phyloP scores from a whole-genome alignment of 352 stramenopile species.

The Blastocystis sp. region DNA sequence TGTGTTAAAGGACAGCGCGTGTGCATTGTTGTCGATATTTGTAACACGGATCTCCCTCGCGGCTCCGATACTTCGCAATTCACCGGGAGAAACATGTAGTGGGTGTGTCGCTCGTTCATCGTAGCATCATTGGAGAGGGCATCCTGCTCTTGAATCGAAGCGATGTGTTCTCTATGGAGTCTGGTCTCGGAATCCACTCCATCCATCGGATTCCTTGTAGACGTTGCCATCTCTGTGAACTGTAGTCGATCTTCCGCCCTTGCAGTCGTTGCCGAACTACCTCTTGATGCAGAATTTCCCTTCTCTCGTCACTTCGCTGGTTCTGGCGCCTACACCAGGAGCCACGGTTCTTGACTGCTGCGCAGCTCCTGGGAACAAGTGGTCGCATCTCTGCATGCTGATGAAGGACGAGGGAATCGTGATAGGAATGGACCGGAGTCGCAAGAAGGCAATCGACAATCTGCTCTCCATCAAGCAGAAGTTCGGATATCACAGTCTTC shows the following conservation, averaged over 20 bases:
- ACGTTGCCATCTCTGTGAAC: not conserved
- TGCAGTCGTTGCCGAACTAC: slow-evolving; percentile 68
- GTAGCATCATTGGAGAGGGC: slow-evolving; percentile 37
- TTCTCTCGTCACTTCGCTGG: slow-evolving; percentile 68
- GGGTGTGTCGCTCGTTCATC: not conserved
- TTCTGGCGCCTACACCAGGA: slow-evolving; percentile 67
- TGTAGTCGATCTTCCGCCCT: slow-evolving; percentile 8
- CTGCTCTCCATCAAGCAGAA: slow-evolving; percentile 10
- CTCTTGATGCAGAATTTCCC: slow-evolving; percentile 47
- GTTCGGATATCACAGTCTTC: not conserved
- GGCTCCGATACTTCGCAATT: not conserved
- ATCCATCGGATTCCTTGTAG: slow-evolving; percentile 18
- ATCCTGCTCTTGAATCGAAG: not conserved
- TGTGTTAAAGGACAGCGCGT: not conserved
- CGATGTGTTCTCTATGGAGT: not conserved
- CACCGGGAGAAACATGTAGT: slow-evolving; percentile 6
- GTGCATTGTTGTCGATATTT: slow-evolving; percentile 22
- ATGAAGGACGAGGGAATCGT: slow-evolving; percentile 78
- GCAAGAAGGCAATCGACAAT: slow-evolving; percentile 38
- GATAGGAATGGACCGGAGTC: slow-evolving; percentile 38
- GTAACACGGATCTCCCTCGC: slow-evolving; percentile 24
- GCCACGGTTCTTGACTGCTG: slow-evolving; percentile 87
- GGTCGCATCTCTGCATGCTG: slow-evolving; percentile 81
- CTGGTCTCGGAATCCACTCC: not conserved
- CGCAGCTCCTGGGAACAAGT: slow-evolving; percentile 84